phyloP scores from a whole-genome alignment of 345 rosid genomes.

The Syzygium oleosum region DNA sequence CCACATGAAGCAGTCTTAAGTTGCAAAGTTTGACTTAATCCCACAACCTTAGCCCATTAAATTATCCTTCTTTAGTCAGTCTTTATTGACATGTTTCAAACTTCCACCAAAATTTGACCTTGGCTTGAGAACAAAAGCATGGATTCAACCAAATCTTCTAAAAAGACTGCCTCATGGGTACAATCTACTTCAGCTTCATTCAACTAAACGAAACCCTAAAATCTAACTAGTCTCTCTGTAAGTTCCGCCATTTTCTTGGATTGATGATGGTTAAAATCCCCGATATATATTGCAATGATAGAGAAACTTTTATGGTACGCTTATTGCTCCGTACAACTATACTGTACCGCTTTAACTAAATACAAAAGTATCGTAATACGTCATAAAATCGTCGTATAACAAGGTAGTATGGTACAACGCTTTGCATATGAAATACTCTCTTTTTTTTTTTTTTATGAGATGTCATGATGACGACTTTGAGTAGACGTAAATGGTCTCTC shows the following conservation, averaged over 20 bases:
- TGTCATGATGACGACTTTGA: neutral
- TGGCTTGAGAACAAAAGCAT: neutral
- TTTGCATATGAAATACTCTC: neutral
- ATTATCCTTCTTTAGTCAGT: neutral
- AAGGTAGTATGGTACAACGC: too few species aligned
- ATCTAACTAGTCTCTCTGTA: neutral
- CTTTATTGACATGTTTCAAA: neutral
- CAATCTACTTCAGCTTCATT: neutral
- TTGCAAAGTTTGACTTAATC: neutral
- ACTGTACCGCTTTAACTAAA: fast-evolving
- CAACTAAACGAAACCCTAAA: neutral
- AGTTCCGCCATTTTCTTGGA: neutral
- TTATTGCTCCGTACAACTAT: neutral
- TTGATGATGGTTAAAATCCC: neutral
- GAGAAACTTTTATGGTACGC: neutral
- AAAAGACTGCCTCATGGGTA: neutral
- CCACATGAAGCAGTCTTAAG: neutral
- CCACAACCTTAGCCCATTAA: neutral
- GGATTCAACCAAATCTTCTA: neutral
- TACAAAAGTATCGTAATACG: neutral
- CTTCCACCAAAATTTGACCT: neutral
- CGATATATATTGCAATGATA: neutral
- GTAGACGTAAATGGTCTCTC: neutral
- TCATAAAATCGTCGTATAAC: neutral
- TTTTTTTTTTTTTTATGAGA: neutral